Evolutionary conservation across 2,329 filamentous ascomycete species (phyloP).

Genomic region (Metarhizium album): DNA sequence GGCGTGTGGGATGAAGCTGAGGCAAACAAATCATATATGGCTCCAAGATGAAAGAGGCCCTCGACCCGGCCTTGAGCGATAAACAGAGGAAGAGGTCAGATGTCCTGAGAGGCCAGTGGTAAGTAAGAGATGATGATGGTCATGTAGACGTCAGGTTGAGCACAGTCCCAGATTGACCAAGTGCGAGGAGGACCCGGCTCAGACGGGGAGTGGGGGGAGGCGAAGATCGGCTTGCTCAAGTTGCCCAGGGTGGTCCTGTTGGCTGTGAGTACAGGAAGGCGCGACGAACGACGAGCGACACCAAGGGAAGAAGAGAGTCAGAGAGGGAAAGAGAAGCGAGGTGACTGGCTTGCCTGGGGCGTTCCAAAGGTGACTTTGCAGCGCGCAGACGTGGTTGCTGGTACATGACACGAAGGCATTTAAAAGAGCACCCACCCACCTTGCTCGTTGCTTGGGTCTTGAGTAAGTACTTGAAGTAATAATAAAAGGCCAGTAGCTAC

Average conservation of each 20-base stretch:
- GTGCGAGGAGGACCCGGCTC: conserved; percentile 1
- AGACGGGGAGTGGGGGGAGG: conserved; percentile 6
- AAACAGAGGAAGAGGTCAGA: conserved; percentile 1
- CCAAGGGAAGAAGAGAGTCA: too few relatives aligned
- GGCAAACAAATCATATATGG: conserved; percentile 11
- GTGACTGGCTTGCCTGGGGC: too few relatives aligned
- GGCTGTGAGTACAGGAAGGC: neutral
- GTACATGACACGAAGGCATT: too few relatives aligned
- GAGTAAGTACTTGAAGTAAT: too few relatives aligned
- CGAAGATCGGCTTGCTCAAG: conserved; percentile 5
- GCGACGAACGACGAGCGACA: neutral
- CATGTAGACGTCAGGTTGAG: conserved; percentile 4
- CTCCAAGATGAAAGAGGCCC: neutral
- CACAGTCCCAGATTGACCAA: neutral
- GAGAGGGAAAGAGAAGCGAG: too few relatives aligned
- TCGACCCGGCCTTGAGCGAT: neutral
- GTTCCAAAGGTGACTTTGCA: too few relatives aligned
- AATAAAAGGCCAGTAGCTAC: too few relatives aligned
- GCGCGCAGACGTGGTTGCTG: too few relatives aligned
- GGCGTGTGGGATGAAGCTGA: neutral
- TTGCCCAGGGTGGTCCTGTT: too few relatives aligned
- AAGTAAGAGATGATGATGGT: too few relatives aligned
- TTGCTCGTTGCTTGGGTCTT: too few relatives aligned
- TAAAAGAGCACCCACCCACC: too few relatives aligned
- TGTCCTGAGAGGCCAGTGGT: conserved; percentile 1